phyloP scores from a whole-genome alignment of 139 green algal genomes.

The Deuterostichococcus epilithicus region DNA sequence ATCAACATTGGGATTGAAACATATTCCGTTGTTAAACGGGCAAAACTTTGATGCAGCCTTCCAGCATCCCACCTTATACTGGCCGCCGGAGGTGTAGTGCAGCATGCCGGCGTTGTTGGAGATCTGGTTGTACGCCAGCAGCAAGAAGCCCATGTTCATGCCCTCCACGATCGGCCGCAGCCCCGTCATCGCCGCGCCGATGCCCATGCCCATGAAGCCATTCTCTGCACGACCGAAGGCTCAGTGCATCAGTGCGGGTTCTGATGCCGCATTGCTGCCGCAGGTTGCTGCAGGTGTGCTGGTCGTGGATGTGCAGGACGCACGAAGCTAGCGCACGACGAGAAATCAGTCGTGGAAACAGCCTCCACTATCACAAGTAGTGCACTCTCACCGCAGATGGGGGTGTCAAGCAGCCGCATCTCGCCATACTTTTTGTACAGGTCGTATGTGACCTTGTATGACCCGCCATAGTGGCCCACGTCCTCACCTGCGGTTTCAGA shows the following conservation, averaged over 20 bases:
- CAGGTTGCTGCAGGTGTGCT: no score
- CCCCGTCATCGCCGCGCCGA: slow-evolving; percentile 94
- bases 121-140: slow-evolving; percentile 98
- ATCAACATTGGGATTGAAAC: no score
- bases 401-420: slow-evolving; percentile 89
- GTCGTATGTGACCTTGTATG: slow-evolving; percentile 90
- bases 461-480: slow-evolving; percentile 93
- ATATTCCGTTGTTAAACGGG: no score
- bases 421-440: slow-evolving; percentile 97
- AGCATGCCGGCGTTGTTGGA: slow-evolving; percentile 98
- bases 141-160: slow-evolving; percentile 99
- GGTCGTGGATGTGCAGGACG: no score
- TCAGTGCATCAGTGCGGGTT: not conserved
- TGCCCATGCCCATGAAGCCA: slow-evolving; percentile 94
- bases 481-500: slow-evolving; percentile 72
- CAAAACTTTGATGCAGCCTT: no score
- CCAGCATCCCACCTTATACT: slow-evolving; percentile 74
- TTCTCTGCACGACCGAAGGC: slow-evolving; percentile 73
- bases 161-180: slow-evolving; percentile 93
- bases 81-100: slow-evolving; percentile 93
- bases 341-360: no score
- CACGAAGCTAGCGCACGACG: no score
- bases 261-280: no score
- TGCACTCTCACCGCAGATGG: slow-evolving; percentile 83
- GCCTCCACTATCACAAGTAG: not conserved